Base-by-base conservation (phyloP, 148 eudicot species). In the Arctostaphylos glauca region DNA sequence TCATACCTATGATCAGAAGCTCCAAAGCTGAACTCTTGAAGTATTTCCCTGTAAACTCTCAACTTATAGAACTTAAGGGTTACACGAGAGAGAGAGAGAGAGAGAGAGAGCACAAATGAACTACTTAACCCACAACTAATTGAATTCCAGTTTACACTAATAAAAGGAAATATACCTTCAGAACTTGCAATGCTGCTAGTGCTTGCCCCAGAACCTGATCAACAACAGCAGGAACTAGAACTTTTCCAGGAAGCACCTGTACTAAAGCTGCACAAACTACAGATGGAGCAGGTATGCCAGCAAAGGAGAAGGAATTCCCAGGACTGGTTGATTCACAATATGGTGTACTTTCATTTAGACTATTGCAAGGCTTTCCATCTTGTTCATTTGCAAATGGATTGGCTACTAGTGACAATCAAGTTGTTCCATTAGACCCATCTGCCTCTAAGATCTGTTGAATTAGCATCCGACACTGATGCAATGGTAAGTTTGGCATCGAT, bases 161-260 rank as follows among this genome's bases (percentile, higher is more conserved):
- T 31, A 31, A 5, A 10, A 82, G 41, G 48, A 80, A 31, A 81
- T 81, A 70, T 86, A 93, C 99, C 98, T 94, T 96, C 68, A 96
- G 86, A 70, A 93, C 99, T 88, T 96, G 99, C 87, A 96, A 86
- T 53, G 99, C 99, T 10, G 93, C 91, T 81, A 96, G 68, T 50
- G 98, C 94, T 86, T 96, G 99, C 77, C 92, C 92, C 76, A 94
- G 99, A 87, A 89, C 91, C 87, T 90, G 98, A 90, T 96, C 99
- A 84, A 89, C 85, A 67, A 81, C 90, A 52, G 95, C 95, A 92
- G 99, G 95, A 79, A 96, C 91, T 88, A 96, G 84, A 85, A 96
- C 93, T 88, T 90, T 96, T 80, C 98, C 99, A 75, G 93, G 93
- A 76, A 83, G 83, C 55, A 87, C 86, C 90, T 87, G 94, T n/a